phyloP scores from a whole-genome alignment of 495 filamentous ascomycete genomes.

The Hypoxylon rickii region DNA sequence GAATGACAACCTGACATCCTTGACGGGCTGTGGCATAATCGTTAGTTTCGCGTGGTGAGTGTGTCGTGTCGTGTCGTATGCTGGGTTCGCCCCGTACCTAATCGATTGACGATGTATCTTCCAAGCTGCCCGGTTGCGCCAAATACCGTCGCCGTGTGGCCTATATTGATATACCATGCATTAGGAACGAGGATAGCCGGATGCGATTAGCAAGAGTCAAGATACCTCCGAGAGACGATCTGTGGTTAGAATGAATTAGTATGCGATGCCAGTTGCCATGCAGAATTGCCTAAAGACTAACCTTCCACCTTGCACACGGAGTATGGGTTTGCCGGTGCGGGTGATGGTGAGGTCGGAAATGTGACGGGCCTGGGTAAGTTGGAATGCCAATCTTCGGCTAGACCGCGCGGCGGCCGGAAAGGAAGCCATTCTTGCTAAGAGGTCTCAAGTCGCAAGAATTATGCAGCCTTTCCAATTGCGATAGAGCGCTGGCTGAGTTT shows the following conservation, averaged over 20 bases:
- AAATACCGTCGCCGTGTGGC: conserved; percentile 96
- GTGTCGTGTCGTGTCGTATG: background rate
- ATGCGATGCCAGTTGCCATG: conserved; percentile 2
- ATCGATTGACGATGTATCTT: conserved; percentile 94
- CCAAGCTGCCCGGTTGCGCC: conserved; percentile 95
- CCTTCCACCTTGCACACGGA: conserved; percentile 83
- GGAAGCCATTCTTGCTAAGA: conserved; percentile 51
- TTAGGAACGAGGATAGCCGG: no score
- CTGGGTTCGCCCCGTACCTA: conserved; percentile 68
- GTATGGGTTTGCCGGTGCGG: conserved; percentile 83
- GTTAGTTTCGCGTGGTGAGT: background rate
- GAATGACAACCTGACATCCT: conserved; percentile 92
- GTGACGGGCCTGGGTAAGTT: conserved; percentile 35
- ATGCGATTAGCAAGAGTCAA: no score
- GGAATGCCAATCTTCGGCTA: conserved; percentile 40
- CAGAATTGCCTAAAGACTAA: no score
- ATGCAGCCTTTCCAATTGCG: conserved; percentile 37
- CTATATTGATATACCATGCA: no score
- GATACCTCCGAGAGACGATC: conserved; percentile 84
- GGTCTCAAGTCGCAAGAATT: conserved; percentile 42
- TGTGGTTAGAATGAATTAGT: conserved; percentile 41
- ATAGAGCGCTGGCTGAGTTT: conserved; percentile 25
- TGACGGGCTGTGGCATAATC: conserved; percentile 69
- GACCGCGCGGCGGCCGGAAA: conserved; percentile 54
- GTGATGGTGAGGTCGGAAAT: conserved; percentile 83